Conservation (phyloP, 352 stramenopile genomes). For the Pythium plurisporium region DNA sequence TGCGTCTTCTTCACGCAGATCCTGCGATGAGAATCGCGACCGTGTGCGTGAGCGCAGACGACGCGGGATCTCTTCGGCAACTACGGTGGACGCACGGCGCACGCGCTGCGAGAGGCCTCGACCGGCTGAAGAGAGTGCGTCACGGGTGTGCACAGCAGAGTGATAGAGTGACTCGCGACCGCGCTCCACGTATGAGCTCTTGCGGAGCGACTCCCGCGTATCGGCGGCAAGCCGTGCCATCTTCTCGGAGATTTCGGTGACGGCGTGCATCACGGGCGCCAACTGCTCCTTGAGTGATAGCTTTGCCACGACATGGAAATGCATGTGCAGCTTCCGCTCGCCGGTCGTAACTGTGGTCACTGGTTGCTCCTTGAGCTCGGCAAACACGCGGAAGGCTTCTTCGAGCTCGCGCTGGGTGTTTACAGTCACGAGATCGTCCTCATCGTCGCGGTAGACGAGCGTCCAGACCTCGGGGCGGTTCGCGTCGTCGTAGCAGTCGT, state of each 20-base stretch:
- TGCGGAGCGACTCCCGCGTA: constrained; percentile 25
- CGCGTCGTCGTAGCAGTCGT: constrained; percentile 31
- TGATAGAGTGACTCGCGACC: constrained; percentile 48
- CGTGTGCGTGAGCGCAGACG: constrained; percentile 40
- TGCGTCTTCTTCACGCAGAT: background rate
- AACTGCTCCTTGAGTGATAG: constrained; percentile 45
- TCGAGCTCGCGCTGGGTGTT: constrained; percentile 43
- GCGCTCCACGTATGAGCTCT: constrained; percentile 35
- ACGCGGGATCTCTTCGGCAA: constrained; percentile 37
- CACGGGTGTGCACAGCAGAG: constrained; percentile 45
- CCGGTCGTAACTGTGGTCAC: background rate
- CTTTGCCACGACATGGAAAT: constrained; percentile 52
- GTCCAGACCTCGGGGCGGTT: constrained; percentile 31
- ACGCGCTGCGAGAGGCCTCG: constrained; percentile 44
- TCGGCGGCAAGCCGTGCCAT: constrained; percentile 32
- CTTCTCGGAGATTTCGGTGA: constrained; percentile 43
- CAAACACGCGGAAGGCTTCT: constrained; percentile 52
- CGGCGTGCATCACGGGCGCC: constrained; percentile 38
- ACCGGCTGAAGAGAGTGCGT: constrained; percentile 37
- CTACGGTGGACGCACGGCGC: constrained; percentile 34
- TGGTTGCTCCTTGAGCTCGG: constrained; percentile 26
- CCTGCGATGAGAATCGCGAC: constrained; percentile 19
- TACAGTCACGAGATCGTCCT: constrained; percentile 63
- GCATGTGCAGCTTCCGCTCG: constrained; percentile 24
- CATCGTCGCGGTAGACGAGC: constrained; percentile 68